These are phyloP conservation scores for Aethionema arabicum DNA, from an alignment of 345 rosid species.

Conservation along the genomic window DNA sequence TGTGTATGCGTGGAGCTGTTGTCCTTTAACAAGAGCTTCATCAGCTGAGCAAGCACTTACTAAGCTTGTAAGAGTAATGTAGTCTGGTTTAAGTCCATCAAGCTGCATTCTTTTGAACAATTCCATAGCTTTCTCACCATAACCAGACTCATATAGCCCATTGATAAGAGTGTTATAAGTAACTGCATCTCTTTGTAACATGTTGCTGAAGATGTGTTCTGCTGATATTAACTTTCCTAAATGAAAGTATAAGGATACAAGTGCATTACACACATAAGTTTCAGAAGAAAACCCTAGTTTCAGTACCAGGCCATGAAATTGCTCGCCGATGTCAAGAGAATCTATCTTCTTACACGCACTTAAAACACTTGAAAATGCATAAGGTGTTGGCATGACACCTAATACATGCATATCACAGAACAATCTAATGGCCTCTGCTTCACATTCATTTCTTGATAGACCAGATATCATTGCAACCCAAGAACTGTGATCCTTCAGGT, in stretches of 20 bases:
- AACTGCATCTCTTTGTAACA: constrained; percentile 61
- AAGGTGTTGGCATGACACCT: constrained; percentile 64
- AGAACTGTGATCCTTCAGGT: constrained; percentile 61
- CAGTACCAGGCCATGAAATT: constrained; percentile 65
- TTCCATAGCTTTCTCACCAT: constrained; percentile 56
- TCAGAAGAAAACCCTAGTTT: constrained; percentile 73
- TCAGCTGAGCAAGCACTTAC: constrained; percentile 62
- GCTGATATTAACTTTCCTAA: constrained; percentile 55
- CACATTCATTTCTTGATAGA: constrained; percentile 61
- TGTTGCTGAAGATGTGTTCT: constrained; percentile 62
- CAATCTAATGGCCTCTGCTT: constrained; percentile 54
- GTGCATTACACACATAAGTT: constrained; percentile 78
- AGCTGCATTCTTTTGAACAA: constrained; percentile 68
- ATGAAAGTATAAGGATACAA: constrained; percentile 72
- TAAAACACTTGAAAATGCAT: constrained; percentile 72
- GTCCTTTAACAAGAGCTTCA: constrained; percentile 50
- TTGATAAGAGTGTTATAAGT: constrained; percentile 86
- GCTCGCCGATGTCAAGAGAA: constrained; percentile 59
- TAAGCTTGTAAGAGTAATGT: constrained; percentile 76
- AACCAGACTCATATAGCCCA: constrained; percentile 68
- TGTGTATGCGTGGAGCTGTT: constrained; percentile 67
- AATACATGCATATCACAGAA: constrained; percentile 58
- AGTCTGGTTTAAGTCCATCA: constrained; percentile 73
- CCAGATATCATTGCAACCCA: constrained; percentile 89
- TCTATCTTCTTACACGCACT: constrained; percentile 72